Evolutionary conservation across 2,329 filamentous ascomycete species (phyloP), one percentile per base, ranked within the genome.

Genomic region (Colletotrichum camelliae): DNA sequence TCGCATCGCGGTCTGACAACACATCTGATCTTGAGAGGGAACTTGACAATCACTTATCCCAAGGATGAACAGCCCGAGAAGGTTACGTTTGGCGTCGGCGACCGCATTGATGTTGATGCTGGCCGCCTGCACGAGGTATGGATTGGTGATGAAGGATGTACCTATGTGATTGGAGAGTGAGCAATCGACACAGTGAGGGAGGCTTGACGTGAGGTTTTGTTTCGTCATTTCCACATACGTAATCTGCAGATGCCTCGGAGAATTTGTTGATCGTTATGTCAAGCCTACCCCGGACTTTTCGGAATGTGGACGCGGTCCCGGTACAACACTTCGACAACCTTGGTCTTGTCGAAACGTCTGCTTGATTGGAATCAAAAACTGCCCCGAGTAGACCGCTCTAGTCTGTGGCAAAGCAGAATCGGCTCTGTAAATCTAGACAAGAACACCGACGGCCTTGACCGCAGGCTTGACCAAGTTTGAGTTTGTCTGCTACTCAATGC

Each of bases 1-100:
- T 89, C 88, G 16, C 94, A 95, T 81, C 79, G 83, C 27, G 89
- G 89, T 43, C 85, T 92, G 61, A 95, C 93, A 1, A 95, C 93
- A 1, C 93, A 95, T 83, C 86, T 95, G 62, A 92, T 95, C 75
- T 84, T 94, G 29, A 83, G 87, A 7, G 94, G 93, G 55, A 86
- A 91, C 72, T 83, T 95, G 80, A 94, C 91, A 9, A 90, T 95
- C 76, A 89, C 88, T 24, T 95, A 94, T 80, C 93, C 93, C 0
- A 83, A 91, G 15, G 93, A 94, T 73, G 80, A 85, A 21, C 82
- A 84, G 33, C 85, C 89, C 0, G 86, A 85, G 77, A 94, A 91
- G 83, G 88, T 89, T 74, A 92, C 90, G 0, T 92, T 91, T 76
- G 87, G 89, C 1, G 87, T 88, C 2, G 93, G 93, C 2, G 89